Conservation (phyloP, 441 rosid genomes). For the Adansonia madagascariensis region DNA sequence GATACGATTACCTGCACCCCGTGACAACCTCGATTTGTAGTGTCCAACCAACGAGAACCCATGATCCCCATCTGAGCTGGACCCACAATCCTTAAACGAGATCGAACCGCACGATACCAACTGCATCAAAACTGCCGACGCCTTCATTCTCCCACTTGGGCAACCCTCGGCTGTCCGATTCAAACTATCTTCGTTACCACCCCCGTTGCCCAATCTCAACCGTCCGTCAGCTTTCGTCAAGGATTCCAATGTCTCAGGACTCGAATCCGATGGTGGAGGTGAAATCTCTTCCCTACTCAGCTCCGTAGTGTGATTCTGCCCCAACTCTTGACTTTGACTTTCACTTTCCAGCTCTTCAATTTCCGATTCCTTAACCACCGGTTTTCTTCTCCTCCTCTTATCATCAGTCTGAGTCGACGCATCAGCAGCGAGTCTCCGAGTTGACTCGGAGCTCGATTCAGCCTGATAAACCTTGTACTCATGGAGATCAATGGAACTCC, state of each 20-base stretch:
- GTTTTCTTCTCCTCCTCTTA: constrained; percentile 53
- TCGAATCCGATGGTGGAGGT: constrained; percentile 94
- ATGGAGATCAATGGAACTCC: constrained; percentile 79
- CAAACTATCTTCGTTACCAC: constrained; percentile 35
- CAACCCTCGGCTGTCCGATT: constrained; percentile 51
- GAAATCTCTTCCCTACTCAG: constrained; percentile 81
- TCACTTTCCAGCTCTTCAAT: constrained; percentile 32
- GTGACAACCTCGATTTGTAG: constrained; percentile 49
- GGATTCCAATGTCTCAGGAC: constrained; percentile 86
- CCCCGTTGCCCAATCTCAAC: constrained; percentile 40
- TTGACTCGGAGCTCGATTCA: constrained; percentile 58
- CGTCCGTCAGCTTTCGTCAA: constrained; percentile 84
- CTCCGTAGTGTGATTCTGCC: constrained; percentile 50
- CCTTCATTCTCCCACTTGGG: constrained; percentile 64
- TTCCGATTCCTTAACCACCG: constrained; percentile 43
- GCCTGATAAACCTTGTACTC: constrained; percentile 80
- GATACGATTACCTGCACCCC: constrained; percentile 44
- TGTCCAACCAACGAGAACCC: constrained; percentile 62
- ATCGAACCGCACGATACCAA: constrained; percentile 87
- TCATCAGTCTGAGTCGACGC: constrained; percentile 92
- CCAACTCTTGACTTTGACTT: constrained; percentile 30
- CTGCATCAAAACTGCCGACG: constrained; percentile 88
- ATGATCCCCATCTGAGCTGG: constrained; percentile 63
- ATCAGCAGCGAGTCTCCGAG: constrained; percentile 66
- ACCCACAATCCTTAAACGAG: constrained; percentile 80